phyloP scores from a whole-genome alignment of 768 basidiomycete genomes.

The Agrocybe pediades region DNA sequence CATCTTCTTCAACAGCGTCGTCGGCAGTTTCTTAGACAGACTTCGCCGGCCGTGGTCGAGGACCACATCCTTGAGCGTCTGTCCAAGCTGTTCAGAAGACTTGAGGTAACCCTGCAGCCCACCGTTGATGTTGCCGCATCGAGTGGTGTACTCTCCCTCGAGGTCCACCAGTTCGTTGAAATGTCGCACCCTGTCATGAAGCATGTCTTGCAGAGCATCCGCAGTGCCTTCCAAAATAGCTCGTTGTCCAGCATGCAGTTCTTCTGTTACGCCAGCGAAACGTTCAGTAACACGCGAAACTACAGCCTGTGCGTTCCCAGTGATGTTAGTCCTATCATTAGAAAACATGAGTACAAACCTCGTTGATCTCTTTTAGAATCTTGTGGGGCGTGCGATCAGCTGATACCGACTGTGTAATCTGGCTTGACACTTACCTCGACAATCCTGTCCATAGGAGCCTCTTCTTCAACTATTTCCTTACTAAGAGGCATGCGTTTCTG shows the following conservation, averaged over 20 bases:
- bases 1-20: constrained; percentile 37
- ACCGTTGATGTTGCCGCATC: constrained; percentile 39
- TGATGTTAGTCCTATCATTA: neutral
- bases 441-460: constrained; percentile 29
- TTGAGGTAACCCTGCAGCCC: constrained; percentile 45
- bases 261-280: constrained; percentile 48
- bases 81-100: constrained; percentile 35
- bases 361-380: constrained; percentile 53
- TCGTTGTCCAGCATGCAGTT: constrained; percentile 45
- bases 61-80: constrained; percentile 38
- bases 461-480: neutral
- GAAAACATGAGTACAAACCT: constrained; percentile 25
- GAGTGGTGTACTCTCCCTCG: constrained; percentile 52
- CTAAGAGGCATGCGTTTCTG: neutral
- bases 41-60: constrained; percentile 49
- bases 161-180: constrained; percentile 58
- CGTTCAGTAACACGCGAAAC: constrained; percentile 45
- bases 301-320: constrained; percentile 50
- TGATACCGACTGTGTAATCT: neutral
- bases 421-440: constrained; percentile 36
- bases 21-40: constrained; percentile 53
- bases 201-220: constrained; percentile 46
- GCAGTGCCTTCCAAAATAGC: constrained; percentile 48
- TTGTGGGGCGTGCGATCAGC: constrained; percentile 18
- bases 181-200: constrained; percentile 45